Evolutionary conservation across 148 eudicot genomes (phyloP).

Genomic region (Chenopodium album): DNA sequence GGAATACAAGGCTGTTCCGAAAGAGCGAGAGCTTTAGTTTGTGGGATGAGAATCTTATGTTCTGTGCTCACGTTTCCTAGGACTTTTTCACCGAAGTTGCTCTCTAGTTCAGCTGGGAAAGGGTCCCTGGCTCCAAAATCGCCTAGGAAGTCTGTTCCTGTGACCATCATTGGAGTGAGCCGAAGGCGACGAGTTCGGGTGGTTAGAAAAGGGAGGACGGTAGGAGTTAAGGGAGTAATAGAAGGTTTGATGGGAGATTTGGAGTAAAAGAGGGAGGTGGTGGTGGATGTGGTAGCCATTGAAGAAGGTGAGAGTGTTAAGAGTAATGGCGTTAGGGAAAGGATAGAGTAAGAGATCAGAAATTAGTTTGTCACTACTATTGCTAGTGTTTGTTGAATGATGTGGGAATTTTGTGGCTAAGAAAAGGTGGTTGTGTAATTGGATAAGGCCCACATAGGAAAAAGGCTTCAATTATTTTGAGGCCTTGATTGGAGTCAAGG

Average conservation of each 20-base stretch:
- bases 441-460: conserved; percentile 44
- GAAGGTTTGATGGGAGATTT: conserved; percentile 10
- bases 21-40: conserved; percentile 56
- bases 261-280: conserved; percentile 13
- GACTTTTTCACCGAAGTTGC: conserved; percentile 72
- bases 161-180: conserved; percentile 20
- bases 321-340: conserved; percentile 6
- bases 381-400: not conserved
- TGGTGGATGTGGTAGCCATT: conserved; percentile 29
- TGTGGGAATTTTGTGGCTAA: conserved; percentile 13
- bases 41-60: conserved; percentile 83
- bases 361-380: no score
- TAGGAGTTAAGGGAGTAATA: conserved; percentile 9
- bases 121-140: conserved; percentile 93
- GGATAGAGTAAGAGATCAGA: conserved; percentile 2
- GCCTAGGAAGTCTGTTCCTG: conserved; percentile 47
- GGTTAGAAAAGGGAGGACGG: not conserved
- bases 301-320: not conserved
- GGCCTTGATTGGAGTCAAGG: not conserved
- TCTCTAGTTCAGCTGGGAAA: conserved; percentile 76
- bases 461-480: conserved; percentile 1
- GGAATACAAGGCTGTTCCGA: conserved; percentile 48
- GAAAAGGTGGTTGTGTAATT: not conserved
- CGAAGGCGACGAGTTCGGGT: not conserved
- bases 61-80: conserved; percentile 58